Conservation (phyloP, 306 rosid genomes). For the Vigna radiata region DNA sequence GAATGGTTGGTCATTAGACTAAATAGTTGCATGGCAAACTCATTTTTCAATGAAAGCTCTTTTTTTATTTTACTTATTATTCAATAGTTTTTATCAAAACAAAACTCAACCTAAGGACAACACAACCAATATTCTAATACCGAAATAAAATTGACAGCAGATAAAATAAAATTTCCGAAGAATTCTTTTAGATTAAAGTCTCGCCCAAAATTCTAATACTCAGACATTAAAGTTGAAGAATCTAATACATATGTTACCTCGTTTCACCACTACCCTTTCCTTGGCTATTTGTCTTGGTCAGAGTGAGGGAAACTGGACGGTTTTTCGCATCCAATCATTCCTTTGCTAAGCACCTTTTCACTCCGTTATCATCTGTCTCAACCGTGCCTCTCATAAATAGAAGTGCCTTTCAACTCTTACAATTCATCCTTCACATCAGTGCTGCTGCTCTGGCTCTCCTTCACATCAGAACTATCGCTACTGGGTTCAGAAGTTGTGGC, state of each 20-base stretch:
- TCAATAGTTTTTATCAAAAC: neutral
- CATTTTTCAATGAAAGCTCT: neutral
- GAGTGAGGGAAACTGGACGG: slow-evolving; percentile 16
- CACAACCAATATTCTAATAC: slow-evolving; percentile 8
- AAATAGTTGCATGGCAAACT: neutral
- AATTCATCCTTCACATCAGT: slow-evolving; percentile 72
- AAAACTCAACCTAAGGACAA: neutral
- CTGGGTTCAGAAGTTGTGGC: slow-evolving; percentile 54
- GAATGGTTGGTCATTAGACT: too few relatives aligned
- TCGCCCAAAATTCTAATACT: slow-evolving; percentile 22
- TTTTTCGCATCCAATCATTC: slow-evolving; percentile 31
- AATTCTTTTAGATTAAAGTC: slow-evolving; percentile 7
- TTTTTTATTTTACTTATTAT: neutral
- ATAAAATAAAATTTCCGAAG: slow-evolving; percentile 5
- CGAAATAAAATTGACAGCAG: neutral
- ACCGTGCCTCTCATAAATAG: slow-evolving; percentile 38
- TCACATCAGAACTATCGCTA: slow-evolving; percentile 52
- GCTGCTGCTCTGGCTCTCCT: slow-evolving; percentile 57
- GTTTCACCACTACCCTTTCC: slow-evolving; percentile 8
- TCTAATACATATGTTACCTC: slow-evolving; percentile 23
- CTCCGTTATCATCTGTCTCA: slow-evolving; percentile 39
- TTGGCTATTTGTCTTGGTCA: slow-evolving; percentile 2
- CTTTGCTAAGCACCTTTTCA: slow-evolving; percentile 34
- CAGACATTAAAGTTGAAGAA: slow-evolving; percentile 13
- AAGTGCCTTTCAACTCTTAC: slow-evolving; percentile 46